Base-by-base conservation (phyloP, 306 rosid genomes). In the Fagus crenata region DNA sequence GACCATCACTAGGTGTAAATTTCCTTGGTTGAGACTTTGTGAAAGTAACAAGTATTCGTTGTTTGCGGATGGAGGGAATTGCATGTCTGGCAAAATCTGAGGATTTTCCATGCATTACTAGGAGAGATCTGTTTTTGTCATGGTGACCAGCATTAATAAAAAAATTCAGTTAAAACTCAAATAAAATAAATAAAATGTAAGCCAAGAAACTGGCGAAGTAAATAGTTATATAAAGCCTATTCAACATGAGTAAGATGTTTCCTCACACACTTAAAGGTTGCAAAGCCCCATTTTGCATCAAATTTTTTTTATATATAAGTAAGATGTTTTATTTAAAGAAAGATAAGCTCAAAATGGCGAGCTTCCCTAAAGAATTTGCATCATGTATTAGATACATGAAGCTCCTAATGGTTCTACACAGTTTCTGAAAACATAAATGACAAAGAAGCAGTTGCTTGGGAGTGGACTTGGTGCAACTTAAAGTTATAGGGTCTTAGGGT, bases 51-150 rank as follows among this genome's bases (percentile, higher is more conserved):
- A 95, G 87, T 63, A 91, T 84, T 8, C 99, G 97, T 40, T 88
- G 97, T 81, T 89, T 92, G 12, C 91, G 90, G 18, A 85, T 67
- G 15, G 99, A 87, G 54, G 97, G 90, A 81, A 95, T 88, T 6
- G 99, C 97, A 80, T 90, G 89, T 81, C 78, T 90, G 9, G 97
- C 86, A 82, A 87, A 84, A 78, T 91, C 97, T 6, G 89, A 49
- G 13, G 97, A 90, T 75, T 84, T 91, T 59, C 97, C 99, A 86
- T 92, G 89, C 91, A 91, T 39, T 56, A 80, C 76, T 73, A 95
- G 86, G 67, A 95, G 82, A 22, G 92, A 89, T 72, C 99, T 95
- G 87, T 56, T 74, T 75, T 37, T 56, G 56, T 67, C 84, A 85
- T 3, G 74, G 54, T 49, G 70, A 58, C 55, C 59, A 70, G 82